A percentile compares a stretch with the other conserved stretches of the same genome.
phyloP scores from a whole-genome alignment of 2,329 filamentous ascomycete genomes.

The Camillea tinctor region DNA sequence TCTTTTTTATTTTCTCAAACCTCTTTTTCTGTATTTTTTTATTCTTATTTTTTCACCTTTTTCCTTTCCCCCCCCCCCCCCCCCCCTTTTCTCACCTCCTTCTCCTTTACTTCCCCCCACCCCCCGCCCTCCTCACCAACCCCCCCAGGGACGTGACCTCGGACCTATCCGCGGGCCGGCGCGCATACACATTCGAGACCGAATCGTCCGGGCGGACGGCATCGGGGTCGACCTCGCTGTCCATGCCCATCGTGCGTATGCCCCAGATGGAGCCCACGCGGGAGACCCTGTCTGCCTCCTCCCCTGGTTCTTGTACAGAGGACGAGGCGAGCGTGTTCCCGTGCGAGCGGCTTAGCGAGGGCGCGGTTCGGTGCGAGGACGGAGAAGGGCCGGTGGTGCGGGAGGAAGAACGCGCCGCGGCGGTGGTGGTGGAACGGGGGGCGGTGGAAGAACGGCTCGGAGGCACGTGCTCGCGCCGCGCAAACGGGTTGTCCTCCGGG shows the following conservation, averaged over 20 bases:
- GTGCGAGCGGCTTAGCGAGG: not conserved
- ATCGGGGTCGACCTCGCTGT: slow-evolving; percentile 47
- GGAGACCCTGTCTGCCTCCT: too few species aligned
- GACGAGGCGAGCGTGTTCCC: not conserved
- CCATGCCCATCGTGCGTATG: too few species aligned
- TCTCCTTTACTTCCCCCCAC: not conserved
- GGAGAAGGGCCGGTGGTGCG: too few species aligned
- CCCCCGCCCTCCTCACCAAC: not conserved
- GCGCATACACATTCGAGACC: slow-evolving; percentile 30
- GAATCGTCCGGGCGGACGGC: slow-evolving; percentile 62
- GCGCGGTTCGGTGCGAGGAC: not conserved
- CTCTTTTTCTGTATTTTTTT: too few species aligned
- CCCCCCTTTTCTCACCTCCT: not conserved
- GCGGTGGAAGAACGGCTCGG: too few species aligned
- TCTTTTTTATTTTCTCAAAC: too few species aligned
- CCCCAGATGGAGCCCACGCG: slow-evolving; percentile 6
- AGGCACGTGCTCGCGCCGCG: not conserved
- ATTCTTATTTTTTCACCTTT: not conserved
- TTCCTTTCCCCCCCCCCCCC: not conserved
- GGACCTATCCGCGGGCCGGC: not conserved
- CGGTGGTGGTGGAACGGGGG: too few species aligned
- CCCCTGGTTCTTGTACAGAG: not conserved
- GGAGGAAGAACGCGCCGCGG: too few species aligned
- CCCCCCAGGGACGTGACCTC: not conserved
- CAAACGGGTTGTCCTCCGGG: slow-evolving; percentile 15